These are phyloP conservation scores for Gelatoporia subvermispora DNA, from an alignment of 768 basidiomycete genomes.

Conservation along the genomic window DNA sequence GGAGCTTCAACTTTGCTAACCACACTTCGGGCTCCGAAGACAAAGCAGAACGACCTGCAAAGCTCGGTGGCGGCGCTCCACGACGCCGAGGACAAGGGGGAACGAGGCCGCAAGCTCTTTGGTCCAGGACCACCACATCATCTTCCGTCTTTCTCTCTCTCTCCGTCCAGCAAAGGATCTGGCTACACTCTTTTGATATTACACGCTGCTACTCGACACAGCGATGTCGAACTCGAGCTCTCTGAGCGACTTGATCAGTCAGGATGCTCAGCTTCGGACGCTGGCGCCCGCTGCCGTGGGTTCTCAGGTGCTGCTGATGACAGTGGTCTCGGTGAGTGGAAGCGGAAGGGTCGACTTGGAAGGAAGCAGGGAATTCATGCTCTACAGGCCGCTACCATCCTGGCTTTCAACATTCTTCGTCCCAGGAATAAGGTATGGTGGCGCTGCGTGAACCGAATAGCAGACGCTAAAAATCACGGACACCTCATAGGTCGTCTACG, in stretches of 20 bases:
- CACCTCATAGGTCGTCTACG: conserved; percentile 68
- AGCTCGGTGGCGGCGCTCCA: too few relatives aligned
- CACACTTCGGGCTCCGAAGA: too few relatives aligned
- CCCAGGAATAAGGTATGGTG: conserved; percentile 78
- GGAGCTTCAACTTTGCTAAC: too few relatives aligned
- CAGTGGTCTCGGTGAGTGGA: conserved; percentile 60
- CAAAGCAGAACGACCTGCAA: too few relatives aligned
- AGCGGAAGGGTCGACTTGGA: neutral
- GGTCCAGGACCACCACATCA: too few relatives aligned
- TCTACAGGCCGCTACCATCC: conserved; percentile 54
- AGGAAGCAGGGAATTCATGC: conserved; percentile 1
- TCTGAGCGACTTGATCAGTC: conserved; percentile 20
- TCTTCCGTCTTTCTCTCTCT: too few relatives aligned
- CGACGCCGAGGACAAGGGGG: too few relatives aligned
- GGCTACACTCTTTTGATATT: too few relatives aligned
- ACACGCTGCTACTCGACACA: neutral
- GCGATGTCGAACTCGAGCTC: conserved; percentile 17
- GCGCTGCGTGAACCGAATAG: neutral
- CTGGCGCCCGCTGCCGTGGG: conserved; percentile 78
- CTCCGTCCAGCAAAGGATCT: too few relatives aligned
- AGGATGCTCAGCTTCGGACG: conserved; percentile 40
- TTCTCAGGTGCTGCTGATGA: conserved; percentile 75
- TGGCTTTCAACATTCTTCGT: conserved; percentile 80
- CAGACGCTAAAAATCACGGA: too few relatives aligned
- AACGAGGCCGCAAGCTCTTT: too few relatives aligned